These are phyloP conservation scores for Posidonia oceanica DNA, from an alignment of 116 monocot species.

Conservation along the genomic window DNA sequence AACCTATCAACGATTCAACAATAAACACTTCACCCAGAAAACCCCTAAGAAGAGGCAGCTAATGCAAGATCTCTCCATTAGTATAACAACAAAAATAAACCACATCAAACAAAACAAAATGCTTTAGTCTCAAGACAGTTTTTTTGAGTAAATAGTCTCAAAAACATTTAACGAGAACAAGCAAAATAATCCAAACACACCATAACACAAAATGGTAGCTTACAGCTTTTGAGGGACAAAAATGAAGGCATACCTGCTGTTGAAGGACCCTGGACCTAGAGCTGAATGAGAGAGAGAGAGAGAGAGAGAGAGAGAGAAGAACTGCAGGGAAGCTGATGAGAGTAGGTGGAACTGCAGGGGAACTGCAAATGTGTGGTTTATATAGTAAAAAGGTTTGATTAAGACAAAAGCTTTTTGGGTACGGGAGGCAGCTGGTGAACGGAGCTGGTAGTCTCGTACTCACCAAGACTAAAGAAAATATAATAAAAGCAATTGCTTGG, in stretches of 20 bases:
- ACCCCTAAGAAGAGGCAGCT: not conserved
- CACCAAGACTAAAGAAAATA: not conserved
- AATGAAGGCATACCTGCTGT: not conserved
- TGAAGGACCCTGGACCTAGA: not conserved
- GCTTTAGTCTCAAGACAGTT: not conserved
- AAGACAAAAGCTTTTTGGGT: not conserved
- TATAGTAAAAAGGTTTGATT: not conserved
- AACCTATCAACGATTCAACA: not conserved
- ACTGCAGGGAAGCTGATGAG: too few relatives aligned
- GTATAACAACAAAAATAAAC: not conserved
- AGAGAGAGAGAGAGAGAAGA: too few relatives aligned
- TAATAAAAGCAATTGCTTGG: not conserved
- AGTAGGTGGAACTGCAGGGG: not conserved
- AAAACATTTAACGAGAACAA: too few relatives aligned
- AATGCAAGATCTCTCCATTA: not conserved
- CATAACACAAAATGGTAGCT: too few relatives aligned
- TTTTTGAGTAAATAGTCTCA: too few relatives aligned
- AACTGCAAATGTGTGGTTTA: not conserved
- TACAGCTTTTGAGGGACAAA: too few relatives aligned
- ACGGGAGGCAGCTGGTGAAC: not conserved
- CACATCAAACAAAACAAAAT: not conserved
- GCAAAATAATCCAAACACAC: not conserved
- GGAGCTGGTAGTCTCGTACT: not conserved
- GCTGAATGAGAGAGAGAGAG: too few relatives aligned
- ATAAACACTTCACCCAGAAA: not conserved